A percentile compares a stretch with the other conserved stretches of the same genome.
Conservation (phyloP, 495 filamentous ascomycete genomes). For the Penicillium subrubescens region DNA sequence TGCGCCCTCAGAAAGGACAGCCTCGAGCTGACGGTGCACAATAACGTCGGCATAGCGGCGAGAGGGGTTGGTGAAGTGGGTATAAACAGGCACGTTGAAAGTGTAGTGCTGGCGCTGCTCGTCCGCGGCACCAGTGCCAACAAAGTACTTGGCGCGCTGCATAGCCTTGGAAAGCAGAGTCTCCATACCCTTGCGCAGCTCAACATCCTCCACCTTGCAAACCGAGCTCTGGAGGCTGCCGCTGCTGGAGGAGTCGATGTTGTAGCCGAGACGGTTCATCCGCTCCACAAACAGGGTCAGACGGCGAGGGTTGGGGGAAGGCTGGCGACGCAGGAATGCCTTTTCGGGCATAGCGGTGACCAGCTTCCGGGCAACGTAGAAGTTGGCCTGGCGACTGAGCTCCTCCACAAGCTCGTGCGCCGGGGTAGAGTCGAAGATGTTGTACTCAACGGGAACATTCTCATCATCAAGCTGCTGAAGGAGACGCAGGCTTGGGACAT, state of each 20-base stretch:
- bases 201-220: constrained; percentile 83
- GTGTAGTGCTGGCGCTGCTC: constrained; percentile 85
- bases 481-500: constrained; percentile 82
- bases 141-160: constrained; percentile 93
- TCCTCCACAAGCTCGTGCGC: constrained; percentile 96
- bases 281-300: constrained; percentile 88
- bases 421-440: constrained; percentile 88
- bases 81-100: constrained; percentile 90
- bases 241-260: constrained; percentile 86
- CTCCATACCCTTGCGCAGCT: constrained; percentile 96
- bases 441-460: constrained; percentile 93
- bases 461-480: constrained; percentile 96
- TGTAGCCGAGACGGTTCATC: constrained; percentile 87
- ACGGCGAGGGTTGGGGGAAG: constrained; percentile 80
- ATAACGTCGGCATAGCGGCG: constrained; percentile 93
- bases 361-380: constrained; percentile 84
- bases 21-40: constrained; percentile 93
- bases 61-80: constrained; percentile 95
- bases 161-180: constrained; percentile 90
- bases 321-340: constrained; percentile 86
- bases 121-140: constrained; percentile 70
- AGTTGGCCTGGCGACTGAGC: constrained; percentile 86
- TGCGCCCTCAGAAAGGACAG: constrained; percentile 77
- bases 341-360: constrained; percentile 80
- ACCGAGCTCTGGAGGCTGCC: constrained; percentile 89